Percentiles rank a stretch among this genome's conserved stretches.
phyloP scores from a whole-genome alignment of 805 yeast species.

The Nakazawaea pomicola region DNA sequence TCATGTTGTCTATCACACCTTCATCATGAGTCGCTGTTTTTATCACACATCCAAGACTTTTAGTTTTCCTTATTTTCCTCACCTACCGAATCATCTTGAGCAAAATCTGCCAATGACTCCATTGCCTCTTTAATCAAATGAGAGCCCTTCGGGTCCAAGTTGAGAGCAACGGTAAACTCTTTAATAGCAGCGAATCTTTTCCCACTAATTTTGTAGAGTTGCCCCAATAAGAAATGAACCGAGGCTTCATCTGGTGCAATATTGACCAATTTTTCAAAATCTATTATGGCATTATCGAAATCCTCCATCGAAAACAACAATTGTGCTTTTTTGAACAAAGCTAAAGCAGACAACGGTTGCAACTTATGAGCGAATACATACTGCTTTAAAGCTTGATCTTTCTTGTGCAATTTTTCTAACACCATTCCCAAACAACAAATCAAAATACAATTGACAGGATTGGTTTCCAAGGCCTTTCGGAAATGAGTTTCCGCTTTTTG shows the following conservation, averaged over 20 bases:
- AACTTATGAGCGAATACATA: constrained; percentile 78
- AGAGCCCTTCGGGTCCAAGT: constrained; percentile 88
- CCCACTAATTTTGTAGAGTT: constrained; percentile 71
- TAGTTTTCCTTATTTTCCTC: constrained; percentile 8
- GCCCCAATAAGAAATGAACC: constrained; percentile 86
- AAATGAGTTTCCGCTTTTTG: constrained; percentile 82
- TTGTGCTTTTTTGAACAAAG: constrained; percentile 86
- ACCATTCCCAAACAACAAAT: constrained; percentile 95
- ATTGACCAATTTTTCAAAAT: constrained; percentile 65
- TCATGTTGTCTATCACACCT: no score
- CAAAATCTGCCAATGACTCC: constrained; percentile 36
- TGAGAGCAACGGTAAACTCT: constrained; percentile 84
- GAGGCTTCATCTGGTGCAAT: constrained; percentile 94
- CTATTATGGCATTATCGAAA: constrained; percentile 66
- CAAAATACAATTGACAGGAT: constrained; percentile 85
- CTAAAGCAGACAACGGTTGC: constrained; percentile 82
- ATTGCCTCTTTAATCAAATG: constrained; percentile 82
- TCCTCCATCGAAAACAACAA: constrained; percentile 65
- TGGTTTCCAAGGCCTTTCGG: constrained; percentile 79
- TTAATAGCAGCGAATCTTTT: constrained; percentile 74
- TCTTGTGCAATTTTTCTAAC: constrained; percentile 66
- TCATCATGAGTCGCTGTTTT: no score
- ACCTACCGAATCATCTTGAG: constrained; percentile 3
- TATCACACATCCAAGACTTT: neutral
- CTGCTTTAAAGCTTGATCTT: constrained; percentile 69